Evolutionary conservation across 148 eudicot species (phyloP), one percentile per base, ranked within the genome.

Genomic region (Linanthus parryae): DNA sequence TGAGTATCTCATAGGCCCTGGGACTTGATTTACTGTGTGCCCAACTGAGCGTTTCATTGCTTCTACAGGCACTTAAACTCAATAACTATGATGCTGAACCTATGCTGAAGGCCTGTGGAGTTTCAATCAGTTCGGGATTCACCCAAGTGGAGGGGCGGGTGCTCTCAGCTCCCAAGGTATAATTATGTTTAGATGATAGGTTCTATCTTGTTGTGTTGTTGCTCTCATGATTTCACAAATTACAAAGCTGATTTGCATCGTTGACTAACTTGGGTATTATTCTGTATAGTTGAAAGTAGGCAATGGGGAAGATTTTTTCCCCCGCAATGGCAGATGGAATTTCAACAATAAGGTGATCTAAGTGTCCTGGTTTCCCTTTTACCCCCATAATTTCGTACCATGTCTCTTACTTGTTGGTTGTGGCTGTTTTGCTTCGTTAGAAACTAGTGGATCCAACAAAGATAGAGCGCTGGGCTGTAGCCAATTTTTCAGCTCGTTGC

Each of bases 31-130:
- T 50, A 1, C 13, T 49, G 14, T 24, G 27, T 16, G 10, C 7
- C 2, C 4, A 45, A 19, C 33, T 2, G 3, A 27, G 11, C n/a
- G 15, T 12, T 42, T 23, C 4, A 11, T 48, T 37, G 11, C 23
- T n/a, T 42, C 22, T 51, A 10, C 31, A 75, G 80, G 81, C 76
- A 25, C 49, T 75, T 33, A 63, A 53, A 54, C 23, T 20, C 48
- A 67, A 62, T 61, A 69, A 71, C 38, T 75, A 71, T 39, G 73
- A 43, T 18, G 64, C 73, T 12, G 77, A 71, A 50, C 65, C 76
- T 36, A 30, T 71, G 60, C 62, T 76, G 25, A 42, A 46, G 15
- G 61, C 73, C 22, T 76, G 62, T 47, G 81, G 81, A 21, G 61
- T 76, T 38, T 45, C 61, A 8, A 71, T 76, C 36, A 56, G 28